phyloP scores from a whole-genome alignment of 768 basidiomycete genomes.

The Galerina sulciceps region DNA sequence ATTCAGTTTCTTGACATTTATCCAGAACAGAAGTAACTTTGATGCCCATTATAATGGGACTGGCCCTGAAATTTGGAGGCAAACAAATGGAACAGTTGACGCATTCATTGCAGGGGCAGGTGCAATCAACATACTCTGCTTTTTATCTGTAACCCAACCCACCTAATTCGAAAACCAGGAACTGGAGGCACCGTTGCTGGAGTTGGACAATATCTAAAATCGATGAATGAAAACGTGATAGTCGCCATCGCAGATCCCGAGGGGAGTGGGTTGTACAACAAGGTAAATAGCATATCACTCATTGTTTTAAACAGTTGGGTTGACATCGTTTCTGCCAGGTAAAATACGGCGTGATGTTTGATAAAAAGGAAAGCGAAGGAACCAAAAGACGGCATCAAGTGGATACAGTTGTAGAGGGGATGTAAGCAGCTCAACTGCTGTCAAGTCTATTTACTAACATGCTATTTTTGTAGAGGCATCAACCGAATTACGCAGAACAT shows the following conservation, averaged over 20 bases:
- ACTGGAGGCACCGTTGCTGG: conserved; percentile 97
- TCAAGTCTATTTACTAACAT: background rate
- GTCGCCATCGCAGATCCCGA: conserved; percentile 90
- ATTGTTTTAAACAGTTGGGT: background rate
- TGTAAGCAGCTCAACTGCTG: conserved; percentile 44
- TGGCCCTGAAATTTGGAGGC: conserved; percentile 94
- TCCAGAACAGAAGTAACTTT: conserved; percentile 86
- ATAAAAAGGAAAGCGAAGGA: conserved; percentile 90
- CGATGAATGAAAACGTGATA: conserved; percentile 63
- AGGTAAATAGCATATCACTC: conserved; percentile 46
- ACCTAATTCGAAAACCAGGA: conserved; percentile 45
- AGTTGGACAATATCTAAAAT: conserved; percentile 78
- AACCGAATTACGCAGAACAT: conserved; percentile 94
- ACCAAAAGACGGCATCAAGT: conserved; percentile 93
- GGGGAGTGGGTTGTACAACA: conserved; percentile 94
- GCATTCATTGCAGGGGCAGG: conserved; percentile 94
- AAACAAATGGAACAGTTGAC: conserved; percentile 80
- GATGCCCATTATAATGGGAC: conserved; percentile 89
- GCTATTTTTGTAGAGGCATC: conserved; percentile 66
- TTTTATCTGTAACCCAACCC: background rate
- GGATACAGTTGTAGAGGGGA: conserved; percentile 94
- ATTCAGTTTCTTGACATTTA: background rate
- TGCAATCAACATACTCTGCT: conserved; percentile 20
- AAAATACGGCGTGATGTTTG: conserved; percentile 94
- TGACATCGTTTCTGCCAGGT: conserved; percentile 46